These are phyloP conservation scores for Tetrahymena thermophila DNA, from an alignment of 73 alveolate species.

Conservation along the genomic window DNA sequence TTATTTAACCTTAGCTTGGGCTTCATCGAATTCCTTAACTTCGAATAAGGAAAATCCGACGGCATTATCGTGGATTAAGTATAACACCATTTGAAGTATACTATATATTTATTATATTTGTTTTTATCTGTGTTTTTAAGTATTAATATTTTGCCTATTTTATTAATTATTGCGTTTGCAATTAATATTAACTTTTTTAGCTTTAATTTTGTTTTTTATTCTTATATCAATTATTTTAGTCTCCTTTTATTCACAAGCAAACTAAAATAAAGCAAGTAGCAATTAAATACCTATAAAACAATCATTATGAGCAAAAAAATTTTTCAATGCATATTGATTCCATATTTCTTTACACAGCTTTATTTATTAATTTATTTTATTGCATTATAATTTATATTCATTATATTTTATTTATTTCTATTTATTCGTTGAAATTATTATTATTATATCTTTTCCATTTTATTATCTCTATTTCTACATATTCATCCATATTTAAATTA, in stretches of 20 bases:
- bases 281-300: not conserved
- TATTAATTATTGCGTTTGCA: not conserved
- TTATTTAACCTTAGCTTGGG: conserved; percentile 20
- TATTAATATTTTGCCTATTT: not conserved
- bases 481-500: not conserved
- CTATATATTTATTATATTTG: not conserved
- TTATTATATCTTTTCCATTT: not conserved
- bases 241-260: conserved; percentile 2
- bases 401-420: not conserved
- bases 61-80: conserved; percentile 3
- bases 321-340: not conserved
- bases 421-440: not conserved
- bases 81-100: not conserved
- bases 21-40: conserved; percentile 71
- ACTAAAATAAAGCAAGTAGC: not conserved
- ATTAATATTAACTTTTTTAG: not conserved
- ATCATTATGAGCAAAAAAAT: not conserved
- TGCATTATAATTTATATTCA: not conserved
- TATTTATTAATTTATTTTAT: not conserved
- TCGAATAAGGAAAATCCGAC: conserved; percentile 81
- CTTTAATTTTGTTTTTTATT: not conserved
- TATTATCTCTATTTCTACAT: not conserved
- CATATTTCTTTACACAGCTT: not conserved
- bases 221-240: not conserved
- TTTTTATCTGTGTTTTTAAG: not conserved